These are phyloP conservation scores for Euphorbia pulcherrima DNA, from an alignment of 345 rosid species.

Conservation along the genomic window DNA sequence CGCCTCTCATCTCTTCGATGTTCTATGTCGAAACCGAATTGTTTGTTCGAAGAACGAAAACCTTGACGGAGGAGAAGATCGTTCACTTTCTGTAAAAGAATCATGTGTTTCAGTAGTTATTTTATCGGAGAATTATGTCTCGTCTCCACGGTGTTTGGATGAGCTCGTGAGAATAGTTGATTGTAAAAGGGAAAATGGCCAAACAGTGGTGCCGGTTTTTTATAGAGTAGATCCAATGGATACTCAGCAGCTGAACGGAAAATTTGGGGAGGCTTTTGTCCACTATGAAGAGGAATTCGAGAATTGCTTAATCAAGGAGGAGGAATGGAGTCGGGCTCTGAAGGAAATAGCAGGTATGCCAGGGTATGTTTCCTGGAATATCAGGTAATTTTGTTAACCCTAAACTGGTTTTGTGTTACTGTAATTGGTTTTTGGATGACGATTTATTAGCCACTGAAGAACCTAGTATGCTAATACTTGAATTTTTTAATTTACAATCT, in stretches of 20 bases:
- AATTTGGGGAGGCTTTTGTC: too few relatives aligned
- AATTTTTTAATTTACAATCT: too few relatives aligned
- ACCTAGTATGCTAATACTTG: neutral
- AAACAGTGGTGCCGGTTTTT: neutral
- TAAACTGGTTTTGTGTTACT: neutral
- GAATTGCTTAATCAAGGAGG: neutral
- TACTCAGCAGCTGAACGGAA: neutral
- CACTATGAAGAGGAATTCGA: too few relatives aligned
- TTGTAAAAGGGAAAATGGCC: neutral
- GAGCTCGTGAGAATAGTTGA: slow-evolving; percentile 1
- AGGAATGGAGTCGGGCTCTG: neutral
- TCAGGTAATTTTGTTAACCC: too few relatives aligned
- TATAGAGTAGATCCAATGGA: neutral
- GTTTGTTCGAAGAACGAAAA: neutral
- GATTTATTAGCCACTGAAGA: neutral
- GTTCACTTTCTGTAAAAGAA: neutral
- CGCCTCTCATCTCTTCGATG: neutral
- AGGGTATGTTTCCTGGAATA: too few relatives aligned
- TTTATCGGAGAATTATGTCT: neutral
- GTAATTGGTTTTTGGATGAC: neutral
- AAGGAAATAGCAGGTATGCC: neutral
- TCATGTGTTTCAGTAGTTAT: slow-evolving; percentile 1
- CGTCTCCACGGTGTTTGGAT: slow-evolving; percentile 10
- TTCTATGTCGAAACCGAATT: neutral
- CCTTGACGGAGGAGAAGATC: neutral